phyloP scores from a whole-genome alignment of 306 rosid genomes.

The Vicia faba region DNA sequence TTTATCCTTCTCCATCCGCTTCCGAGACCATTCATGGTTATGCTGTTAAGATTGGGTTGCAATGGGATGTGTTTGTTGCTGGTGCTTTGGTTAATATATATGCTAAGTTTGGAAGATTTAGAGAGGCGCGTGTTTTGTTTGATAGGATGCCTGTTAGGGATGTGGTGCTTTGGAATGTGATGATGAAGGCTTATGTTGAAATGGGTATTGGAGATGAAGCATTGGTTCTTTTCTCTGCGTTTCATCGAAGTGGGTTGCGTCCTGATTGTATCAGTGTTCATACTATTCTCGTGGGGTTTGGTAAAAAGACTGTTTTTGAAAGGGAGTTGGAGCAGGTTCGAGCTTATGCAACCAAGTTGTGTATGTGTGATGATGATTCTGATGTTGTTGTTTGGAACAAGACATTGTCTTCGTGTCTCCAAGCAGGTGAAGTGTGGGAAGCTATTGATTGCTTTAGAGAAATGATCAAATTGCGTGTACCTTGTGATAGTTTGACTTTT shows the following conservation, averaged over 20 bases:
- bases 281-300: conserved; percentile 53
- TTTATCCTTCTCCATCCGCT: conserved; percentile 46
- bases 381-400: conserved; percentile 67
- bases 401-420: conserved; percentile 50
- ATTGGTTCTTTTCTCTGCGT: conserved; percentile 50
- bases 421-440: conserved; percentile 55
- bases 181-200: conserved; percentile 74
- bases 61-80: conserved; percentile 65
- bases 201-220: conserved; percentile 50
- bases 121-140: conserved; percentile 69
- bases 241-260: conserved; percentile 61
- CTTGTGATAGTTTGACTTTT: conserved; percentile 55
- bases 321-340: conserved; percentile 61
- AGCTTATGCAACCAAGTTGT: conserved; percentile 61
- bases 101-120: conserved; percentile 50
- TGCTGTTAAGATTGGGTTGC: conserved; percentile 68
- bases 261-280: conserved; percentile 54
- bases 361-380: conserved; percentile 32
- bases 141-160: conserved; percentile 69
- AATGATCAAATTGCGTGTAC: conserved; percentile 49
- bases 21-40: conserved; percentile 71
- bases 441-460: conserved; percentile 58
- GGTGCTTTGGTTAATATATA: conserved; percentile 77
- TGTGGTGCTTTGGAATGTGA: conserved; percentile 74
- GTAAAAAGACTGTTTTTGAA: conserved; percentile 41